phyloP scores from a whole-genome alignment of 2,329 filamentous ascomycete genomes.

The Penicillium sp. region DNA sequence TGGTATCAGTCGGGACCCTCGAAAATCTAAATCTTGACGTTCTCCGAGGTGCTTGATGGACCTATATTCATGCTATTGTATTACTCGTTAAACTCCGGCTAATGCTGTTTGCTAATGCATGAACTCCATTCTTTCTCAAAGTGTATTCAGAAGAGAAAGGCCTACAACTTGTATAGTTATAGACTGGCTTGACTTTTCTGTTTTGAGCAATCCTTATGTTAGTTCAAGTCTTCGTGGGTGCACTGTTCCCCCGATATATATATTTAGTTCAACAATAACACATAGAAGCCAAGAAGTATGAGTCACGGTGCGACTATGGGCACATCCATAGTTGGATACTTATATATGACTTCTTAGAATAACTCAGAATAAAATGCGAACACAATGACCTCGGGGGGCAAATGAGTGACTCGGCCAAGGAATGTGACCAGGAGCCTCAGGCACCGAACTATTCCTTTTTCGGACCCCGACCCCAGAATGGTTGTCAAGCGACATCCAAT shows the following conservation, averaged over 20 bases:
- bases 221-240: too few relatives aligned
- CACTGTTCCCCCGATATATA: not conserved
- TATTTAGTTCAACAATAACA: not conserved
- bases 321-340: not conserved
- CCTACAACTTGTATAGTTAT: not conserved
- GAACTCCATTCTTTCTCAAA: not conserved
- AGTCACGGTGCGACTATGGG: not conserved
- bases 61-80: not conserved
- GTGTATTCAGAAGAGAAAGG: not conserved
- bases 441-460: constrained; percentile 22
- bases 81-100: not conserved
- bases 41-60: not conserved
- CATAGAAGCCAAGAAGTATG: not conserved
- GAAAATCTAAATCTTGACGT: not conserved
- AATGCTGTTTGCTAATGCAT: not conserved
- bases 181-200: not conserved
- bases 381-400: not conserved
- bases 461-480: constrained; percentile 13
- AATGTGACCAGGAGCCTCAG: constrained; percentile 8
- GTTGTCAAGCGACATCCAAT: not conserved
- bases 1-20: not conserved
- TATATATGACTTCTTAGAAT: not conserved
- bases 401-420: not conserved
- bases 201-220: too few relatives aligned
- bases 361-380: not conserved